Evolutionary conservation across 768 basidiomycete genomes (phyloP).

Genomic region (Sporobolomyces roseus): DNA sequence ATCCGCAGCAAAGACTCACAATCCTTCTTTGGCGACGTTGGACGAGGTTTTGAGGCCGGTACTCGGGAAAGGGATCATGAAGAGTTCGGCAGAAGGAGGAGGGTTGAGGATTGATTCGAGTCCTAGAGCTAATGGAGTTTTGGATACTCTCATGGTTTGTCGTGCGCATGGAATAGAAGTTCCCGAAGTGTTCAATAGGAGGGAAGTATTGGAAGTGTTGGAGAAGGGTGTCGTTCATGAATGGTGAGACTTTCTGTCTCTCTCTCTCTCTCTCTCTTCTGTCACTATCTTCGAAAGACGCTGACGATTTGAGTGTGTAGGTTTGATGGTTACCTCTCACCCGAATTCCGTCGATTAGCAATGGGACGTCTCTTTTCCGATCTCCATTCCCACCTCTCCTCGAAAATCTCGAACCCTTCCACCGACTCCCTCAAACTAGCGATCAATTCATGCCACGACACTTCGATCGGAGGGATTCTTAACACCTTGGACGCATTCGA

Average conservation of each 20-base stretch:
- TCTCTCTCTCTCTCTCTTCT: neutral
- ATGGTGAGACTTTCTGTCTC: too few relatives aligned
- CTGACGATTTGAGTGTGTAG: conserved; percentile 7
- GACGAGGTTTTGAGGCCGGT: conserved; percentile 60
- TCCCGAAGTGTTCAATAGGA: conserved; percentile 69
- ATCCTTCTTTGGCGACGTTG: conserved; percentile 60
- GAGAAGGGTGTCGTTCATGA: conserved; percentile 71
- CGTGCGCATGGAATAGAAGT: conserved; percentile 67
- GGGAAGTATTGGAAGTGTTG: conserved; percentile 58
- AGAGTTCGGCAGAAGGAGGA: conserved; percentile 33
- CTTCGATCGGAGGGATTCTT: conserved; percentile 44
- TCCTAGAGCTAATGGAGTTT: conserved; percentile 68
- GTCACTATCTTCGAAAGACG: too few relatives aligned
- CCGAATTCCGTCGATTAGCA: conserved; percentile 69
- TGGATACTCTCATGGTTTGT: conserved; percentile 64
- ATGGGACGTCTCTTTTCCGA: conserved; percentile 72
- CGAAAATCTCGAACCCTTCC: conserved; percentile 53
- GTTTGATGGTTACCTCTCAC: conserved; percentile 59
- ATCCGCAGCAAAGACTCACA: conserved; percentile 61
- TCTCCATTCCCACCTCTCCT: conserved; percentile 61
- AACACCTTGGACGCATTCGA: conserved; percentile 33
- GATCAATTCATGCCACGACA: conserved; percentile 51
- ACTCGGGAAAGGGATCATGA: conserved; percentile 45
- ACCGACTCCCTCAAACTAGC: conserved; percentile 58
- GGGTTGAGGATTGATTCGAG: conserved; percentile 68